These are phyloP conservation scores for Xerocomus nothofagi DNA, from an alignment of 1,284 basidiomycete species.

Conservation along the genomic window DNA sequence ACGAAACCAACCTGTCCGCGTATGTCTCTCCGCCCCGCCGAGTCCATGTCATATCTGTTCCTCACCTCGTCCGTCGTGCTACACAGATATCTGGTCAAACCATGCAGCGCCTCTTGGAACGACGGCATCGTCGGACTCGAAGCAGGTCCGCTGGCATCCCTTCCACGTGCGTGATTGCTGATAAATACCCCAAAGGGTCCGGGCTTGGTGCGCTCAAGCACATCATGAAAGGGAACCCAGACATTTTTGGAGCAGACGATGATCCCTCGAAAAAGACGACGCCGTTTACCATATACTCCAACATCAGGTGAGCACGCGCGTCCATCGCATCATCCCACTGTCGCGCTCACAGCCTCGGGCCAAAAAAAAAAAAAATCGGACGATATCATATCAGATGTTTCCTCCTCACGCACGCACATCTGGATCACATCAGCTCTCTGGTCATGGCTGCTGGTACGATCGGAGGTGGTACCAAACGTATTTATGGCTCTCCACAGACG, in stretches of 20 bases:
- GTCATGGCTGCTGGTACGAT: slow-evolving; percentile 75
- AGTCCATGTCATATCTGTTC: neutral
- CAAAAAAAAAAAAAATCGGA: slow-evolving; percentile 26
- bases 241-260: slow-evolving; percentile 46
- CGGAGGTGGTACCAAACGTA: slow-evolving; percentile 58
- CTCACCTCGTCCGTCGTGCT: neutral
- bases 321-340: too few species aligned
- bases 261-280: slow-evolving; percentile 17
- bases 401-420: slow-evolving; percentile 77
- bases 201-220: slow-evolving; percentile 64
- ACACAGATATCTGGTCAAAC: slow-evolving; percentile 70
- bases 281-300: slow-evolving; percentile 29
- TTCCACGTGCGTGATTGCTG: neutral
- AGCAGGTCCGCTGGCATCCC: slow-evolving; percentile 51
- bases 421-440: slow-evolving; percentile 79
- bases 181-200: slow-evolving; percentile 47
- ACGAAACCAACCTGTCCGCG: slow-evolving; percentile 75
- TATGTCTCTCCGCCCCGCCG: slow-evolving; percentile 37
- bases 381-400: slow-evolving; percentile 49
- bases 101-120: slow-evolving; percentile 54
- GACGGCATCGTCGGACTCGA: slow-evolving; percentile 72
- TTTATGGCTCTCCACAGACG: slow-evolving; percentile 61
- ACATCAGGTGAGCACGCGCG: slow-evolving; percentile 30
- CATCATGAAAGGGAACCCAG: slow-evolving; percentile 51
- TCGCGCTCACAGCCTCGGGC: neutral